Evolutionary conservation across 805 yeast species (phyloP), one percentile per base, ranked within the genome.

Genomic region (Tetrapisispora phaffii): DNA sequence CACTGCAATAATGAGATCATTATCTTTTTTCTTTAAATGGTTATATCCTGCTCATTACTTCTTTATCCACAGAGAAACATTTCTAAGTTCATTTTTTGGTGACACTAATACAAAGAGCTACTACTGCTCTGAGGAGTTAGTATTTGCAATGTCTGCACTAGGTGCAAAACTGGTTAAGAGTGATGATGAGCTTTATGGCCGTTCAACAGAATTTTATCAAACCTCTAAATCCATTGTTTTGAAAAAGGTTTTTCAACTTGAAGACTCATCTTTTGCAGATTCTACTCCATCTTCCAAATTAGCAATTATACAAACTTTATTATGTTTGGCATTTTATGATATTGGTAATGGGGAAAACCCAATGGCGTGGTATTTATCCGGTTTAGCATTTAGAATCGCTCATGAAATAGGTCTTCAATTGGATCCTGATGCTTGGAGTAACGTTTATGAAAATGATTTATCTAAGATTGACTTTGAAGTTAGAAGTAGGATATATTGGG

Each of bases 401-500:
- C 75, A 70, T 50, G 79, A 77, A 57, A 60, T 77, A 24, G 82
- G 82, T 1, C 71, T 77, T 52, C 80, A 77, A 56, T 66, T 77
- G 47, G 68, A 74, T 50, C 81, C 81, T 2, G 66, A 73, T 45
- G 73, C 73, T 12, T 76, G 80, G 80, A 70, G 68, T 53, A 47
- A 58, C 44, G 66, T 66, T n/a, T 56, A 60, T 43, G 61, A 52
- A 32, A 68, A 64, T 34, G 65, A 67, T 40, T 58, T 72, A 36
- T 61, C 69, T 22, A 67, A 68, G 17, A 63, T 74, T 32, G 78
- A 76, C 51, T 69, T 71, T 32, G 75, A 73, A 37, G 76, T 77
- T 35, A 66, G 81, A 51, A 70, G 76, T 47, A 62, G 83, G 47
- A 73, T 78, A 16, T 75, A 74, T 54, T 78, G 83, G 83, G 82